Evolutionary conservation across 139 green algal species (phyloP).

Genomic region (Limnomonas spitsbergensis): DNA sequence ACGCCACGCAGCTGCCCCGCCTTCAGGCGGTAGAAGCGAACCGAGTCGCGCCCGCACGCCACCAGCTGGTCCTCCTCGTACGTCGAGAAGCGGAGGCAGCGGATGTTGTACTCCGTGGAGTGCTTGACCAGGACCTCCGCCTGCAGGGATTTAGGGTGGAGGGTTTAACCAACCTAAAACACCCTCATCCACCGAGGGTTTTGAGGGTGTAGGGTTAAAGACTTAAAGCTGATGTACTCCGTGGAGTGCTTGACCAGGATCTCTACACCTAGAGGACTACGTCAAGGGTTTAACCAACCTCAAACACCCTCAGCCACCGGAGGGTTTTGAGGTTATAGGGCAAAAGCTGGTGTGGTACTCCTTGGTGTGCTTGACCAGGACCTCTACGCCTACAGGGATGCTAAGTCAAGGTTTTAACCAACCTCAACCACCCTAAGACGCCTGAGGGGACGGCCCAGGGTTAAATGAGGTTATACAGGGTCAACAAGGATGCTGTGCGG

Average conservation of each 20-base stretch:
- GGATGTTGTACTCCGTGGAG: constrained; percentile 68
- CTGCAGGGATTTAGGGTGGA: no score
- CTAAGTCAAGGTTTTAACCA: no score
- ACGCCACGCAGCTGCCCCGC: constrained; percentile 60
- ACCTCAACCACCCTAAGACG: no score
- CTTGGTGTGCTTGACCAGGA: constrained; percentile 49
- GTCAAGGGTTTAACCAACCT: no score
- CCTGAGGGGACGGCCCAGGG: no score
- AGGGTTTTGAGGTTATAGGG: no score
- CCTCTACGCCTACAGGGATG: constrained; percentile 24
- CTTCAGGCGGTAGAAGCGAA: constrained; percentile 75
- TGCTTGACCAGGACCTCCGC: constrained; percentile 45
- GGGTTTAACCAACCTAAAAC: no score
- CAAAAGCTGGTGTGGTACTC: constrained; percentile 76
- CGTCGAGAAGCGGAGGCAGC: constrained; percentile 54
- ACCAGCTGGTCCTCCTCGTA: constrained; percentile 66
- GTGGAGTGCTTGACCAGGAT: constrained; percentile 50
- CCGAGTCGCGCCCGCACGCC: constrained; percentile 54
- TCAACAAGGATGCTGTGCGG: no score
- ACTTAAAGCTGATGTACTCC: constrained; percentile 73
- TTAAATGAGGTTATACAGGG: no score
- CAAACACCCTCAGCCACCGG: no score
- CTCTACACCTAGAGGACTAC: constrained; percentile 23
- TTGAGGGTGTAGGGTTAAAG: no score
- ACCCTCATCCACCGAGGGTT: no score